A percentile compares a stretch with the other conserved stretches of the same genome.
Evolutionary conservation across 2,329 filamentous ascomycete species (phyloP).

Genomic region (Trichoderma pleuroti): DNA sequence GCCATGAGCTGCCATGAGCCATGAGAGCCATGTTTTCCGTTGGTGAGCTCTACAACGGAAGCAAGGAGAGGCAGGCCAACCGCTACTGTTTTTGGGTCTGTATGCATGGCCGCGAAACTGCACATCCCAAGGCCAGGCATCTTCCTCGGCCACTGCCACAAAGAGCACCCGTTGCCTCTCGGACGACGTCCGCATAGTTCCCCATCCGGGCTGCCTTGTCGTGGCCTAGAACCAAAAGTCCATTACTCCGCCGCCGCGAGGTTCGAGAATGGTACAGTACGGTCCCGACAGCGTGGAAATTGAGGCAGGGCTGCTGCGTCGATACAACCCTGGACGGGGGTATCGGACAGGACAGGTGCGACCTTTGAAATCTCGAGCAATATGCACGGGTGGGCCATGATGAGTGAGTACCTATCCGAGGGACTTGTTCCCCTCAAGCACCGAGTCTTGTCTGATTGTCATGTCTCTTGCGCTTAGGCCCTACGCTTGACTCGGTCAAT

Average conservation of each 20-base stretch:
- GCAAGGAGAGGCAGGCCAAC: neutral
- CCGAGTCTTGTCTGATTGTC: neutral
- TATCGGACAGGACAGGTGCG: neutral
- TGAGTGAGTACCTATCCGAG: neutral
- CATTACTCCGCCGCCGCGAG: slow-evolving; percentile 6
- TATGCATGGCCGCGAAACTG: neutral
- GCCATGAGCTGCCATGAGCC: neutral
- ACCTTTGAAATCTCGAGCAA: neutral
- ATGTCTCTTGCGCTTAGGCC: neutral
- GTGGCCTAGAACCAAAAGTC: slow-evolving; percentile 1
- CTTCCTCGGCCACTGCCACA: neutral
- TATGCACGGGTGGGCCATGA: neutral
- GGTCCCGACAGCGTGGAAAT: slow-evolving; percentile 18
- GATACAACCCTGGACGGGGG: slow-evolving; percentile 1
- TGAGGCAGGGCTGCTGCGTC: slow-evolving; percentile 1
- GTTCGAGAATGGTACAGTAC: neutral
- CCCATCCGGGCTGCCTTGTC: neutral
- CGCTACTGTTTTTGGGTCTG: neutral
- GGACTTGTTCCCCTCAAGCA: neutral
- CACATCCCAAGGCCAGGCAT: slow-evolving; percentile 2
- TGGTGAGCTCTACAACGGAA: slow-evolving; percentile 8
- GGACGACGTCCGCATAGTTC: neutral
- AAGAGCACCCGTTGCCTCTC: neutral
- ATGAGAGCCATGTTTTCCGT: neutral
- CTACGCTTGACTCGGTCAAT: neutral